Percentiles rank a stretch among this genome's conserved stretches.
phyloP scores from a whole-genome alignment of 495 filamentous ascomycete genomes.

The Daldinia vernicosa region DNA sequence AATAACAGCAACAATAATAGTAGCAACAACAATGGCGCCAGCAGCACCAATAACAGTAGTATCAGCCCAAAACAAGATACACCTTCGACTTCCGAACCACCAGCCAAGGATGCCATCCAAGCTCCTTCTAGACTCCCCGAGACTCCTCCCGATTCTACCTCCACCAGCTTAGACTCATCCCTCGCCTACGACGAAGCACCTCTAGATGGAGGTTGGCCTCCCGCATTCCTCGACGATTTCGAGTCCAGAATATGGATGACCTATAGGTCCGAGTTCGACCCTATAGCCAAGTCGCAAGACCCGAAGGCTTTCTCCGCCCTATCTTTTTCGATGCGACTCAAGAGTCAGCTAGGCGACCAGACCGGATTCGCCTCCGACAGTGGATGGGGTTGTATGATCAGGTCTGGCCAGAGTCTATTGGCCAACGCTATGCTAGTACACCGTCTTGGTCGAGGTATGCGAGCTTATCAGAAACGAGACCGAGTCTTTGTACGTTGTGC shows the following conservation, averaged over 20 bases:
- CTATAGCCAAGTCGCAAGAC: slow-evolving; percentile 81
- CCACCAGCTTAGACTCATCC: slow-evolving; percentile 60
- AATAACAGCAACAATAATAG: slow-evolving; percentile 39
- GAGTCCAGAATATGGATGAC: slow-evolving; percentile 96
- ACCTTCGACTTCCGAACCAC: slow-evolving; percentile 19
- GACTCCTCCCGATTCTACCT: slow-evolving; percentile 58
- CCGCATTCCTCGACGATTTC: slow-evolving; percentile 88
- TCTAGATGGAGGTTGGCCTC: slow-evolving; percentile 78
- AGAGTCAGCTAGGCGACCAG: slow-evolving; percentile 80
- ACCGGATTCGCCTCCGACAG: slow-evolving; percentile 91
- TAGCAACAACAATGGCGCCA: background rate
- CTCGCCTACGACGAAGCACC: slow-evolving; percentile 58
- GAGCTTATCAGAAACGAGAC: background rate
- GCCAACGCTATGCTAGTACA: slow-evolving; percentile 82
- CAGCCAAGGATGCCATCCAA: slow-evolving; percentile 30
- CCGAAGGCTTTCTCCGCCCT: slow-evolving; percentile 73
- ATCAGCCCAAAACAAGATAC: slow-evolving; percentile 32
- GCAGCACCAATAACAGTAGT: slow-evolving; percentile 25
- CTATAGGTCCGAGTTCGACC: slow-evolving; percentile 86
- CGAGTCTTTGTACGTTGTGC: slow-evolving; percentile 16
- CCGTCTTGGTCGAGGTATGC: slow-evolving; percentile 79
- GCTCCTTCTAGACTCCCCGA: slow-evolving; percentile 43
- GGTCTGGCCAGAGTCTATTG: slow-evolving; percentile 91
- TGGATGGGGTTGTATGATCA: slow-evolving; percentile 99
- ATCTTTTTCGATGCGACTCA: slow-evolving; percentile 85